phyloP scores from a whole-genome alignment of 192 early-diverging fungal genomes.

The Funneliformis geosporum region DNA sequence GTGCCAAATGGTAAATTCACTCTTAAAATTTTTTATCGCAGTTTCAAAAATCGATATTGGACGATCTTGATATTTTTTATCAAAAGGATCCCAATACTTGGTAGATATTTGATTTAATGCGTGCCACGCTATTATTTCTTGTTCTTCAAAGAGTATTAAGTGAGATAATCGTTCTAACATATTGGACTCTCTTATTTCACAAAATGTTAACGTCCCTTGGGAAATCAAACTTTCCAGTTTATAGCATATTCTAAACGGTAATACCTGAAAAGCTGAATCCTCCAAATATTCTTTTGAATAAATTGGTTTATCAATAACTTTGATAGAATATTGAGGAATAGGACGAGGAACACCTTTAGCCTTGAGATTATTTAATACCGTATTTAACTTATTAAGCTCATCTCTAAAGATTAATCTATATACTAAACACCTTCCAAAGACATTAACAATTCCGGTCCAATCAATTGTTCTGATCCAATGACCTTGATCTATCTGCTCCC shows the following conservation, averaged over 20 bases:
- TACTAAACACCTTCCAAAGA: constrained; percentile 20
- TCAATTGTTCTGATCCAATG: constrained; percentile 8
- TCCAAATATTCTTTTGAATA: not conserved
- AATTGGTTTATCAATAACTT: not conserved
- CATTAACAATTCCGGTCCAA: constrained; percentile 4
- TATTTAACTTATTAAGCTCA: not conserved
- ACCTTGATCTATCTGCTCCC: no score
- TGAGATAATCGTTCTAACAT: not conserved
- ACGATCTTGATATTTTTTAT: not conserved
- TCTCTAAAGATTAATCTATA: not conserved
- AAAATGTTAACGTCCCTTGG: not conserved
- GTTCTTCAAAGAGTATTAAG: not conserved
- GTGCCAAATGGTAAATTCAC: no score
- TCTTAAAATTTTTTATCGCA: not conserved
- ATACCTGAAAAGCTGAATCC: not conserved
- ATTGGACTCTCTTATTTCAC: not conserved
- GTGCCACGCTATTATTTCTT: not conserved
- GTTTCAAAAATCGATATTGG: not conserved
- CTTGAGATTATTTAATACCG: not conserved
- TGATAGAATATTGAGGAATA: not conserved
- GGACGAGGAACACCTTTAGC: not conserved
- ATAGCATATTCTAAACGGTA: constrained; percentile 11
- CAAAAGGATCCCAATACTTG: constrained; percentile 13
- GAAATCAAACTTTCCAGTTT: constrained; percentile 24
- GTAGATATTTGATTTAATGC: not conserved